These are phyloP conservation scores for Datura wrightii DNA, from an alignment of 257 asterid species.

Conservation along the genomic window DNA sequence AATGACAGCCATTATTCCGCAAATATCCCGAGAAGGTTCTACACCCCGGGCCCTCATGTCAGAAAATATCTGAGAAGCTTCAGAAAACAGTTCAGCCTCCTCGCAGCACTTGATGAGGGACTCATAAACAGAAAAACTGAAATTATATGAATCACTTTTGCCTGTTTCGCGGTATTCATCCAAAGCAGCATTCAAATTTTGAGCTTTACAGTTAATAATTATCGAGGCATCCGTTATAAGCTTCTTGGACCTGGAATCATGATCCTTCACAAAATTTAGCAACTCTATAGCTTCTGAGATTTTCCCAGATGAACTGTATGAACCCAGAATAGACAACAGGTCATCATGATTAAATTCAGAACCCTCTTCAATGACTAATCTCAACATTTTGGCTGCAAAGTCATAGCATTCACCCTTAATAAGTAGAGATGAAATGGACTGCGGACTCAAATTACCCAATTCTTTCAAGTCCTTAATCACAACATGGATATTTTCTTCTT, in stretches of 20 bases:
- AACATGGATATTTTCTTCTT: conserved; percentile 53
- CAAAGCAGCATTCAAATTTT: conserved; percentile 76
- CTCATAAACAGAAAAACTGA: conserved; percentile 67
- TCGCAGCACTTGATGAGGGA: conserved; percentile 66
- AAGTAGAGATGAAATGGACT: conserved; percentile 69
- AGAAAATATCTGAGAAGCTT: conserved; percentile 89
- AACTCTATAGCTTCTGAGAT: conserved; percentile 76
- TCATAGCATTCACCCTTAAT: conserved; percentile 78
- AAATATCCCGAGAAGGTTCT: conserved; percentile 68
- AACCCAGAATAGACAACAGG: conserved; percentile 71
- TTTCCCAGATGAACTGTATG: conserved; percentile 85
- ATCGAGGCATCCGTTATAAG: conserved; percentile 73
- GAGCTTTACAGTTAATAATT: conserved; percentile 80
- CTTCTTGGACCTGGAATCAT: conserved; percentile 57
- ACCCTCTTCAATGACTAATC: conserved; percentile 64
- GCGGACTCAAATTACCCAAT: conserved; percentile 62
- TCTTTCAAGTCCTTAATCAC: conserved; percentile 74
- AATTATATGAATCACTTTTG: conserved; percentile 41
- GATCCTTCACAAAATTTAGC: conserved; percentile 65
- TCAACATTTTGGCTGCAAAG: conserved; percentile 74
- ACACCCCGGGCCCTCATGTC: conserved; percentile 79
- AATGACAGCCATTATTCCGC: conserved; percentile 52
- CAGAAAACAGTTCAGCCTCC: conserved; percentile 62
- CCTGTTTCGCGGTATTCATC: conserved; percentile 62
- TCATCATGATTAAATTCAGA: conserved; percentile 55